Evolutionary conservation across 1,139 yeast species (phyloP), one percentile per base, ranked within the genome.

Genomic region (Geotrichum carabidarum): DNA sequence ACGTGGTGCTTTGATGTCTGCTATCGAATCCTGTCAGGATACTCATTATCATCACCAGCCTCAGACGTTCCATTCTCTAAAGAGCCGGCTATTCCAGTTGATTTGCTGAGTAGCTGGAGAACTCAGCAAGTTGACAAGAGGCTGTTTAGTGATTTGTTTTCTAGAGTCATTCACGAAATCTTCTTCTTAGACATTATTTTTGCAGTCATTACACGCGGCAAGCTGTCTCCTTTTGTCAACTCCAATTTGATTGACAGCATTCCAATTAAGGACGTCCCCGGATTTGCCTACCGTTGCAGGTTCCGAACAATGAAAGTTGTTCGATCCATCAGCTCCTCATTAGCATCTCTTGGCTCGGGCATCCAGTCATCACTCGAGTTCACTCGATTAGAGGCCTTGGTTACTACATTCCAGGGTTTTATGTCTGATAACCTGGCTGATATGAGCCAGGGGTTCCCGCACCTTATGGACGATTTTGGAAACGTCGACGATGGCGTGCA

Each of bases 401-500:
- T 54, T 4, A 49, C 59, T 11, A 57, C 59, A 1, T 57, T 45
- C 34, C 57, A 54, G 37, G 56, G 56, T 4, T 54, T 49, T 27
- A 35, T 57, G 36, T 48, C 55, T 17, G 56, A 44, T 12, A 40
- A 48, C 4, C 12, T 44, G n/a, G 47, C 35, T 14, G 49, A 42
- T 6, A n/a, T 35, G 8, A 12, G 27, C 14, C 42, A 37, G 22
- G 46, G 46, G 9, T 57, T 54, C 35, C 59, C 59, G 2, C 56
- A 47, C 2, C 15, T 57, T 8, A 35, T 57, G 4, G 57, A 57
- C 32, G 56, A 54, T 17, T 38, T 44, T n/a, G 59, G 57, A 2
- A 36, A 14, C 18, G 48, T 57, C 11, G 48, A 57, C 37, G 59
- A 57, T 34, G 59, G 59, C 4, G 50, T 57, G 11, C 59, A 57